Percentiles rank a stretch among this genome's conserved stretches.
Conservation (phyloP, 2,329 filamentous ascomycete genomes). For the Fusarium pseudoanthophilum region DNA sequence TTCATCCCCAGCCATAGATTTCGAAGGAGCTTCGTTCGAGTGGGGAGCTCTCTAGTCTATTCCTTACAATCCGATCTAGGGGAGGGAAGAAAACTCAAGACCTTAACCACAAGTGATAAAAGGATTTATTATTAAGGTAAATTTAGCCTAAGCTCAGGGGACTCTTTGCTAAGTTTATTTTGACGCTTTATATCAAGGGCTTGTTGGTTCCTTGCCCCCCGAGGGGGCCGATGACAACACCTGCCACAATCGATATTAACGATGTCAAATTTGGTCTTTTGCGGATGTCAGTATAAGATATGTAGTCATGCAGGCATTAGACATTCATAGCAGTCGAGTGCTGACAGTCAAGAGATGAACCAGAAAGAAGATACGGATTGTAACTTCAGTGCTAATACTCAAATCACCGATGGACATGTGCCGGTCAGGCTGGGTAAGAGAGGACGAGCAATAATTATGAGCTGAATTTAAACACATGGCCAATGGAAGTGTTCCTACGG, state of each 20-base stretch:
- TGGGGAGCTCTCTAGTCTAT: not conserved
- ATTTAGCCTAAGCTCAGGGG: no score
- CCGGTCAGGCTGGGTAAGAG: slow-evolving; percentile 74
- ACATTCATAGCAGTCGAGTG: not conserved
- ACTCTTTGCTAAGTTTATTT: no score
- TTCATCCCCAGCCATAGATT: not conserved
- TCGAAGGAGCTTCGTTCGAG: not conserved
- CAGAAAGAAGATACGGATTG: slow-evolving; percentile 61
- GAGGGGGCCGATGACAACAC: not conserved
- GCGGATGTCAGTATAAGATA: not conserved
- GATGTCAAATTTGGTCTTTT: not conserved
- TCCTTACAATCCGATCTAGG: not conserved
- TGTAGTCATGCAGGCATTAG: not conserved
- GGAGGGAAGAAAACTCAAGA: no score
- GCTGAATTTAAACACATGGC: slow-evolving; percentile 40
- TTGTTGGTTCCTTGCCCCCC: no score
- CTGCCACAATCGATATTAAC: not conserved
- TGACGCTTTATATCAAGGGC: no score
- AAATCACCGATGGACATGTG: not conserved
- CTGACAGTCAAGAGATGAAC: not conserved
- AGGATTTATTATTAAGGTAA: no score
- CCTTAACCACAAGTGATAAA: no score
- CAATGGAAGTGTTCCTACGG: not conserved
- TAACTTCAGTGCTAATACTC: slow-evolving; percentile 65
- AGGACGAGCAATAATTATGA: slow-evolving; percentile 75